phyloP scores from a whole-genome alignment of 75 land plant genomes.

The Pinus taeda region DNA sequence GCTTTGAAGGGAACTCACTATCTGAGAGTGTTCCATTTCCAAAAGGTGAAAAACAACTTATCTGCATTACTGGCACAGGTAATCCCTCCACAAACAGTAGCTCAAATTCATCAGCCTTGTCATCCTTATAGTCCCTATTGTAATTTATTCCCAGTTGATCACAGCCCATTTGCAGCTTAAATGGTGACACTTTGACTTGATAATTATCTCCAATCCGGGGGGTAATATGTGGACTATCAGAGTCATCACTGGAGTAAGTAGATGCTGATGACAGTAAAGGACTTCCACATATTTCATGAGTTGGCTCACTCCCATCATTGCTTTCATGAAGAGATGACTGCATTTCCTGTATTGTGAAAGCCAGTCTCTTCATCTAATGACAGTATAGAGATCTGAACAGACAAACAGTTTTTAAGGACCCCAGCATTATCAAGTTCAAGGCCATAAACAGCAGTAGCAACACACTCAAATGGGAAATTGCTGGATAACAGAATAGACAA shows the following conservation, averaged over 20 bases:
- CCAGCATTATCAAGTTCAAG: background rate
- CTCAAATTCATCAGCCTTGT: conserved; percentile 6
- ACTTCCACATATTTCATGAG: conserved; percentile 5
- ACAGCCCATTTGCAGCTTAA: conserved; percentile 8
- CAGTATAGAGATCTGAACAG: background rate
- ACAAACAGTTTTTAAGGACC: background rate
- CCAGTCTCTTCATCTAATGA: background rate
- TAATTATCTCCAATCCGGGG: conserved; percentile 51
- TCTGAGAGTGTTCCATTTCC: background rate
- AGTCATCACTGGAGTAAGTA: conserved; percentile 12
- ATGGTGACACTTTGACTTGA: conserved; percentile 36
- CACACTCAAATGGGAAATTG: background rate
- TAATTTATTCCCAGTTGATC: background rate
- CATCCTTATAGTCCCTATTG: background rate
- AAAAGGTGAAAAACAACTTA: background rate
- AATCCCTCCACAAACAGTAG: conserved; percentile 18
- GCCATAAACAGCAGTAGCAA: background rate
- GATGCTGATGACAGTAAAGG: conserved; percentile 1
- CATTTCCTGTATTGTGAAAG: conserved; percentile 1
- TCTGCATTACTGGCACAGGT: conserved; percentile 39
- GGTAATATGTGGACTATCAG: conserved; percentile 18
- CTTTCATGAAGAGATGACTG: background rate
- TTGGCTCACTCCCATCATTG: background rate
- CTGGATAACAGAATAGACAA: background rate
- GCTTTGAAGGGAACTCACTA: background rate